phyloP scores from a whole-genome alignment of 2,329 filamentous ascomycete species.

The Xylaria sp. region DNA sequence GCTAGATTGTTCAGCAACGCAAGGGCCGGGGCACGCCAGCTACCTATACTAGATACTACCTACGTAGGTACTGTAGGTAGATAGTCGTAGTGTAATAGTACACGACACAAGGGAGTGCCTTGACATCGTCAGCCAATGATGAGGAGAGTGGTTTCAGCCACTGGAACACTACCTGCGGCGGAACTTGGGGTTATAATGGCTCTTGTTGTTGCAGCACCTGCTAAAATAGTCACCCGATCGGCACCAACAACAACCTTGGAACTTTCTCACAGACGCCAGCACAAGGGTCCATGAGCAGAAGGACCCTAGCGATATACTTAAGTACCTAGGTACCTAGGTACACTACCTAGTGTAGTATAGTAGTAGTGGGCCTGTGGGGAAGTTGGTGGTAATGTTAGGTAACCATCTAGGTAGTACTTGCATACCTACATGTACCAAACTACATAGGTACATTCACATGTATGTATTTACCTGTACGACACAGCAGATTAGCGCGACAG shows the following conservation, averaged over 20 bases:
- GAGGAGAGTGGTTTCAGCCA: neutral
- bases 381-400: no score
- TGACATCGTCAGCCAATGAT: neutral
- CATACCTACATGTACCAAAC: no score
- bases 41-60: neutral
- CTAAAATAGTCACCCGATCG: slow-evolving; percentile 26
- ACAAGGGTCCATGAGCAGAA: slow-evolving; percentile 10
- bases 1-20: neutral
- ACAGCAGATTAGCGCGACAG: neutral
- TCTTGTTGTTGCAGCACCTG: slow-evolving; percentile 21
- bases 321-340: neutral
- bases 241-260: no score
- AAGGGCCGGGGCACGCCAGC: slow-evolving; percentile 12
- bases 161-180: neutral
- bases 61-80: neutral
- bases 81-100: neutral
- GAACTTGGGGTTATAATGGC: neutral
- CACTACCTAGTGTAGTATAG: no score
- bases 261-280: neutral
- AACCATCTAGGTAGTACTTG: no score
- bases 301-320: no score
- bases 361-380: no score
- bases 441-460: neutral
- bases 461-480: no score
- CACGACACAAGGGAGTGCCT: neutral